phyloP scores from a whole-genome alignment of 495 filamentous ascomycete genomes.

The Paragyromitra xinjiangensis region DNA sequence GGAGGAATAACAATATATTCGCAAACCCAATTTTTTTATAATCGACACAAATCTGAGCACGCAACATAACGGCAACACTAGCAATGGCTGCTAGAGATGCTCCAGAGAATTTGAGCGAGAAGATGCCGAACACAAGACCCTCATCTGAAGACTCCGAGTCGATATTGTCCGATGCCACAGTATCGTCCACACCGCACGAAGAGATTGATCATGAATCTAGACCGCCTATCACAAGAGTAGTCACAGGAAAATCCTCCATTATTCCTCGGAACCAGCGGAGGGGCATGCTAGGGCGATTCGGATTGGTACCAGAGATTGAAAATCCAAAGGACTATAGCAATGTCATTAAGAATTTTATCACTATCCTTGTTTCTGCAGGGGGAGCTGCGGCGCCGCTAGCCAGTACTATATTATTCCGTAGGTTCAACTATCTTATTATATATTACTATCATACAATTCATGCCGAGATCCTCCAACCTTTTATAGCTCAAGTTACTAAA shows the following conservation, averaged over 20 bases:
- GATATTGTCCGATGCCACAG: constrained; percentile 11
- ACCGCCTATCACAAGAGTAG: constrained; percentile 16
- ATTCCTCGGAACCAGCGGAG: constrained; percentile 74
- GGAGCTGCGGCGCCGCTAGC: constrained; percentile 84
- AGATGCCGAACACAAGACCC: constrained; percentile 5
- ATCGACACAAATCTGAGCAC: constrained; percentile 10
- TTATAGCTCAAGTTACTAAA: constrained; percentile 10
- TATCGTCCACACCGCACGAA: constrained; percentile 1
- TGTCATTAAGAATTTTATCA: constrained; percentile 84
- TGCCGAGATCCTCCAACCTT: background rate
- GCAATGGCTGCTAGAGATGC: constrained; percentile 21
- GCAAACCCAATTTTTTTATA: background rate
- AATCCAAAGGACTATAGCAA: constrained; percentile 76
- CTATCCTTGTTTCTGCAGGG: constrained; percentile 77
- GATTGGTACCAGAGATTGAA: constrained; percentile 83
- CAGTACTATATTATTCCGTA: constrained; percentile 83
- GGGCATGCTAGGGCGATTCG: constrained; percentile 76
- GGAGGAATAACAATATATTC: background rate
- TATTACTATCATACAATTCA: background rate
- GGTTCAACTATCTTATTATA: constrained; percentile 57
- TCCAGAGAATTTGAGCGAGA: constrained; percentile 8
- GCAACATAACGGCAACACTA: background rate
- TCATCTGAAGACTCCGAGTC: constrained; percentile 31
- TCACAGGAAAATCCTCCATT: constrained; percentile 58
- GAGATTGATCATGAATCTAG: constrained; percentile 14